Conservation (phyloP, 2,329 filamentous ascomycete species). For the Aspergillus tubingensis region DNA sequence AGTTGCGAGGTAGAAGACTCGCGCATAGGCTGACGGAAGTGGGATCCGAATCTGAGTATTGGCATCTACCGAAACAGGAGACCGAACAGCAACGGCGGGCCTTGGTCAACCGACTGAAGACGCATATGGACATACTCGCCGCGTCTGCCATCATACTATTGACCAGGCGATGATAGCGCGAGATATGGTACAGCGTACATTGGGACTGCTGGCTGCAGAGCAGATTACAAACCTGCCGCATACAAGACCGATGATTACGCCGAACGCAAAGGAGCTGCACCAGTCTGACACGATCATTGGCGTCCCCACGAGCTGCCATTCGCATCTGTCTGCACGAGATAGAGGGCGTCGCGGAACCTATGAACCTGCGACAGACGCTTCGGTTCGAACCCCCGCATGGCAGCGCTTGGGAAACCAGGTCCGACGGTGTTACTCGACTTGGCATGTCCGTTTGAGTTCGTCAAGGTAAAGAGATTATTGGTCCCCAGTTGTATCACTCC, state of each 20-base stretch:
- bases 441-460: not conserved
- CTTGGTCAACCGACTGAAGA: not conserved
- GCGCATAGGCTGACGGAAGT: constrained; percentile 21
- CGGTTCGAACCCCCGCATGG: not conserved
- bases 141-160: constrained; percentile 1
- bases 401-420: not conserved
- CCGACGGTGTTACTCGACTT: not conserved
- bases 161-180: constrained; percentile 1
- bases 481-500: not conserved
- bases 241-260: not conserved
- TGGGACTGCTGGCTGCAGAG: not conserved
- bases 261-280: constrained; percentile 6
- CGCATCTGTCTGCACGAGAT: not conserved
- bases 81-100: not conserved
- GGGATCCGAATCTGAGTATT: constrained; percentile 31
- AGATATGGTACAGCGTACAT: constrained; percentile 1
- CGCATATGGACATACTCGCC: not conserved
- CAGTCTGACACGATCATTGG: constrained; percentile 1
- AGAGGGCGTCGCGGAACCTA: not conserved
- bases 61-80: not conserved
- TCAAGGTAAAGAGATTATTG: not conserved
- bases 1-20: constrained; percentile 27
- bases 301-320: not conserved
- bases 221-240: not conserved
- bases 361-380: not conserved